A percentile compares a stretch with the other conserved stretches of the same genome.
Conservation (phyloP, 2,329 filamentous ascomycete species). For the Furcasterigmium sp. region DNA sequence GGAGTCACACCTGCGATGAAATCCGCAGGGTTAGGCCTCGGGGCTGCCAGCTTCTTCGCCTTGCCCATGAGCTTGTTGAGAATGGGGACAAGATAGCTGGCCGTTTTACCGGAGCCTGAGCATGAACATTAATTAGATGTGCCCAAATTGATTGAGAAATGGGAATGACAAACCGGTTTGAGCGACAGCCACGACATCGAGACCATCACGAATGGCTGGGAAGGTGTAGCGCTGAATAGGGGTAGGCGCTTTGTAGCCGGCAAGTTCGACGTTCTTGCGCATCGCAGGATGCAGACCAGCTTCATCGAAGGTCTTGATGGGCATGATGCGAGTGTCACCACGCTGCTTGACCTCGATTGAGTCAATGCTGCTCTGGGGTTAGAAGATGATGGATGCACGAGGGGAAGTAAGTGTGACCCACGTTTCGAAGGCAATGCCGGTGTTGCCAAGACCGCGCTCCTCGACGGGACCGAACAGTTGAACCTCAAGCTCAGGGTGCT, state of each 20-base stretch:
- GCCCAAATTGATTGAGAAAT: background rate
- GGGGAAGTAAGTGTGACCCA: conserved; percentile 32
- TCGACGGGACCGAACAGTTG: conserved; percentile 64
- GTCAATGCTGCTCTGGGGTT: conserved; percentile 40
- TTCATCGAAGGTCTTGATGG: conserved; percentile 58
- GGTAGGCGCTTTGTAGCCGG: conserved; percentile 68
- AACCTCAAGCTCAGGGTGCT: conserved; percentile 63
- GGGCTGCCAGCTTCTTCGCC: conserved; percentile 77
- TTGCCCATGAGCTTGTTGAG: conserved; percentile 93
- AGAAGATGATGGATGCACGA: conserved; percentile 8
- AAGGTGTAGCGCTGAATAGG: conserved; percentile 85
- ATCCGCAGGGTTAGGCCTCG: conserved; percentile 60
- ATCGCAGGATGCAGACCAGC: conserved; percentile 84
- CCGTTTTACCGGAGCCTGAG: conserved; percentile 91
- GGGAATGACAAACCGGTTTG: conserved; percentile 71
- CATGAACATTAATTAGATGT: conserved; percentile 2
- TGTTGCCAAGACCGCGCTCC: conserved; percentile 34
- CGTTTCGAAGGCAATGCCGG: conserved; percentile 60
- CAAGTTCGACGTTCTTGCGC: conserved; percentile 68
- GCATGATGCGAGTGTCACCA: conserved; percentile 44
- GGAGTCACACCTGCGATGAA: conserved; percentile 43
- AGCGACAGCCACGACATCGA: conserved; percentile 83
- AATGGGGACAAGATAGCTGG: conserved; percentile 84
- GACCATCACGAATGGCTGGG: conserved; percentile 68
- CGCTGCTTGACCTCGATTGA: conserved; percentile 53